phyloP scores from a whole-genome alignment of 768 basidiomycete genomes.

The Phaffia tasmanica region DNA sequence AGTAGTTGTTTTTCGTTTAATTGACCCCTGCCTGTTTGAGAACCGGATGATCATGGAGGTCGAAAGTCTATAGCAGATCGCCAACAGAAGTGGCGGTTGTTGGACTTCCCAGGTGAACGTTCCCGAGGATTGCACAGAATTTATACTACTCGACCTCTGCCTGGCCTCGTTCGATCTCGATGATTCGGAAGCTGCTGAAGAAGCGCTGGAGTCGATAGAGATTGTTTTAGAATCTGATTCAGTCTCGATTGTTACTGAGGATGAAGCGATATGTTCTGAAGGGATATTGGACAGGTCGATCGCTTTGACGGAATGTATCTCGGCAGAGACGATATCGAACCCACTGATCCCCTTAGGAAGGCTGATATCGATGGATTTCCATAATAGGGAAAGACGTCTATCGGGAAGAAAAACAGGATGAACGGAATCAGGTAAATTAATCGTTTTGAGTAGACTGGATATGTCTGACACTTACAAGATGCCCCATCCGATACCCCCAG shows the following conservation, averaged over 20 bases:
- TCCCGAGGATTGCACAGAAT: conserved; percentile 5
- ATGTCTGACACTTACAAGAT: conserved; percentile 12
- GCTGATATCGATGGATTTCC: conserved; percentile 36
- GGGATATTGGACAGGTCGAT: conserved; percentile 27
- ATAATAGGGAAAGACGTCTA: conserved; percentile 36
- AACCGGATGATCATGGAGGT: conserved; percentile 35
- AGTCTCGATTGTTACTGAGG: conserved; percentile 32
- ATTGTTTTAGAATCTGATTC: conserved; percentile 31
- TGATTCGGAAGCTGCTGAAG: conserved; percentile 10
- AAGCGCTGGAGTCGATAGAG: background rate
- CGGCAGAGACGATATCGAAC: conserved; percentile 35
- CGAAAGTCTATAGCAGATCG: conserved; percentile 37
- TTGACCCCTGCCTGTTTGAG: conserved; percentile 7
- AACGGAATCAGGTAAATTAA: background rate
- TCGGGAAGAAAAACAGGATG: background rate
- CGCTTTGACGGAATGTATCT: conserved; percentile 28
- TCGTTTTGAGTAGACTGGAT: background rate
- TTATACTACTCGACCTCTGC: background rate
- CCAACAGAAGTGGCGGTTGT: conserved; percentile 30
- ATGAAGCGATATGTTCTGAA: conserved; percentile 19
- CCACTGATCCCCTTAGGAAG: conserved; percentile 34
- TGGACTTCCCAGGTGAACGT: conserved; percentile 17
- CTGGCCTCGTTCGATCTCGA: background rate
- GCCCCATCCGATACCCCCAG: conserved; percentile 37
- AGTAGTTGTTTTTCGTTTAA: no score